These are phyloP conservation scores for Erythrophleum ivorense DNA, from an alignment of 331 rosid species.

Conservation along the genomic window DNA sequence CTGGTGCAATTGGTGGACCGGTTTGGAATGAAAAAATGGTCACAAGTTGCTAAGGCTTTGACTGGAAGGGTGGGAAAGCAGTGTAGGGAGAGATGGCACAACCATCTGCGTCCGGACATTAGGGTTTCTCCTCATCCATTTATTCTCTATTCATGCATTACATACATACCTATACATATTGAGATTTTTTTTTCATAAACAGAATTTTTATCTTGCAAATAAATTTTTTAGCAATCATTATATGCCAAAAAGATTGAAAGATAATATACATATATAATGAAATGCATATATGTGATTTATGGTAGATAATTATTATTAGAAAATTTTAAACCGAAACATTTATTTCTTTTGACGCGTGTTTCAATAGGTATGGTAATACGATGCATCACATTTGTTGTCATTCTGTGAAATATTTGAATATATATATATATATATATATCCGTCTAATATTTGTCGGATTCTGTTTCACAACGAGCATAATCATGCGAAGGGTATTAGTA, in stretches of 20 bases:
- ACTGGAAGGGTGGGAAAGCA: constrained; percentile 69
- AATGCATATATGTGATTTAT: not conserved
- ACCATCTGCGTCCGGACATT: constrained; percentile 75
- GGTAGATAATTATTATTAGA: not conserved
- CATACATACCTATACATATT: not conserved
- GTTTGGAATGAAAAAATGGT: constrained; percentile 63
- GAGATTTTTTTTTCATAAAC: not conserved
- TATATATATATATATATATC: not conserved
- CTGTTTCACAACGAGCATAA: not conserved
- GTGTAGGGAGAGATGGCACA: constrained; percentile 84
- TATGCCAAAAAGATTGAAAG: not conserved
- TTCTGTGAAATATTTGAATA: not conserved
- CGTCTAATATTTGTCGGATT: not conserved
- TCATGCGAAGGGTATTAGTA: not conserved
- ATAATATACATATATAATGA: not conserved
- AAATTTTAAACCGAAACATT: not conserved
- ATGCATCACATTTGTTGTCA: not conserved
- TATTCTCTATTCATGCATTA: not conserved
- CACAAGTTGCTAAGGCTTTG: constrained; percentile 54
- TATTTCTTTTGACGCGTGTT: not conserved
- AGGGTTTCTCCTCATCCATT: constrained; percentile 50
- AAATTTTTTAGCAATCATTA: not conserved
- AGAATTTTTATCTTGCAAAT: not conserved
- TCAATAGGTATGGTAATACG: not conserved
- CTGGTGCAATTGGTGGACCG: constrained; percentile 50